Evolutionary conservation across 116 monocot genomes (phyloP), one percentile per base, ranked within the genome.

Genomic region (Zostera marina): DNA sequence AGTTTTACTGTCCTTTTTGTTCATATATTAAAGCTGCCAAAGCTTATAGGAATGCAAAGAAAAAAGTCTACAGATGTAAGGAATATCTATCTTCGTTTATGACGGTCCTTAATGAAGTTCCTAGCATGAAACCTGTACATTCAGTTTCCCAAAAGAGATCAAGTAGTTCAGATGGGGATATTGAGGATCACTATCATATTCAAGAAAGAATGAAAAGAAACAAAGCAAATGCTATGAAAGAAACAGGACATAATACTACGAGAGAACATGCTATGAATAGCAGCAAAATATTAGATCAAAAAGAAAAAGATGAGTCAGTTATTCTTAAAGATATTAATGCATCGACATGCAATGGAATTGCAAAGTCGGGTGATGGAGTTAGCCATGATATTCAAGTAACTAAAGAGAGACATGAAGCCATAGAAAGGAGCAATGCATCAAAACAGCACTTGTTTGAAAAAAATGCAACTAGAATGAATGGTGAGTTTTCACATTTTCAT

Each of bases 1-100:
- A 42, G 7, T 88, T 83, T 63, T 72, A 74, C 43, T 88, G 88
- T 56, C 83, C 83, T 13, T 72, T 77, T 19, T 88, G 88, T 56
- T 58, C 62, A 38, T 83, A 79, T 73, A 44, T 24, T 25, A 66
- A 52, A 67, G 76, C 82, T 63, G 45, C 58, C 7, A 44, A 52
- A 38, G 63, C 64, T 48, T 87, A 79, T 60, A 22, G 43, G 14
- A 70, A 72, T 41, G 79, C 67, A 2, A 79, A 66, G 64, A 77
- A 65, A 63, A 77, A 38, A 39, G 42, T 66, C 42, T 56, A 7
- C 20, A 22, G 45, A 13, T 68, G 81, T 44, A 71, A 58, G 61
- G 66, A 74, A 47, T 54, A 39, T 44, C 55, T 83, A 22, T 74
- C 72, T 26, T 46, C 44, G 47, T 83, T 83, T 52, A 52, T 70